Evolutionary conservation across 768 basidiomycete species (phyloP).

Genomic region (Naganishia vaughanmartiniae): DNA sequence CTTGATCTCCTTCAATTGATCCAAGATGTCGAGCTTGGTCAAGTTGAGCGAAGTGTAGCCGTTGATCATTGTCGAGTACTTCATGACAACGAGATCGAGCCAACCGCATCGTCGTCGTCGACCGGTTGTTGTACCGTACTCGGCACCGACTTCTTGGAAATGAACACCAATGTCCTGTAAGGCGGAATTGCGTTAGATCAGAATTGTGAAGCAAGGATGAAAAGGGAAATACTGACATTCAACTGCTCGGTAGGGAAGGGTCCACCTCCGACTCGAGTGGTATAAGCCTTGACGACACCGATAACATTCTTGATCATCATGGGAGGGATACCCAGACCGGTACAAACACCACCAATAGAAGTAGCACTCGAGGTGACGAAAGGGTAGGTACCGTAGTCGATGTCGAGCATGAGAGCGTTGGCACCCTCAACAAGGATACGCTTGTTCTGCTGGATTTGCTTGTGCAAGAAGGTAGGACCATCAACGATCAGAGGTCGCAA

Average conservation of each 20-base stretch:
- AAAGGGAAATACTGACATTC: constrained; percentile 59
- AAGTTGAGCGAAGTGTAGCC: constrained; percentile 91
- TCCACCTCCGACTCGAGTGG: constrained; percentile 95
- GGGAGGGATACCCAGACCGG: constrained; percentile 94
- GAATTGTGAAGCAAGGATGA: neutral
- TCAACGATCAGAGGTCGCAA: constrained; percentile 85
- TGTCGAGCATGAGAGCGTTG: constrained; percentile 96
- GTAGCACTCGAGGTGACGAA: constrained; percentile 95
- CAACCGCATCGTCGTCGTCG: constrained; percentile 90
- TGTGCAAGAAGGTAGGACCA: constrained; percentile 78
- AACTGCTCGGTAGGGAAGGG: constrained; percentile 97
- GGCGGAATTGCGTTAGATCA: neutral
- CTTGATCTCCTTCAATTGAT: constrained; percentile 79
- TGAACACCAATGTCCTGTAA: constrained; percentile 73
- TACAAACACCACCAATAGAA: constrained; percentile 90
- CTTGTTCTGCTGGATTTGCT: constrained; percentile 71
- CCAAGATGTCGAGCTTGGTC: constrained; percentile 93
- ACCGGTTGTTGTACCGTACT: constrained; percentile 90
- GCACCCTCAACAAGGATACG: constrained; percentile 91
- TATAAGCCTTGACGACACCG: constrained; percentile 97
- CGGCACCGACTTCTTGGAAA: constrained; percentile 87
- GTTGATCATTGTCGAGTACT: constrained; percentile 88
- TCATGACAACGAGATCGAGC: constrained; percentile 94
- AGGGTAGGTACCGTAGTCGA: constrained; percentile 97
- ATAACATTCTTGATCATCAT: constrained; percentile 78